These are phyloP conservation scores for Monilinia vaccinii-corymbosi DNA, from an alignment of 2,329 filamentous ascomycete genomes.

Conservation along the genomic window DNA sequence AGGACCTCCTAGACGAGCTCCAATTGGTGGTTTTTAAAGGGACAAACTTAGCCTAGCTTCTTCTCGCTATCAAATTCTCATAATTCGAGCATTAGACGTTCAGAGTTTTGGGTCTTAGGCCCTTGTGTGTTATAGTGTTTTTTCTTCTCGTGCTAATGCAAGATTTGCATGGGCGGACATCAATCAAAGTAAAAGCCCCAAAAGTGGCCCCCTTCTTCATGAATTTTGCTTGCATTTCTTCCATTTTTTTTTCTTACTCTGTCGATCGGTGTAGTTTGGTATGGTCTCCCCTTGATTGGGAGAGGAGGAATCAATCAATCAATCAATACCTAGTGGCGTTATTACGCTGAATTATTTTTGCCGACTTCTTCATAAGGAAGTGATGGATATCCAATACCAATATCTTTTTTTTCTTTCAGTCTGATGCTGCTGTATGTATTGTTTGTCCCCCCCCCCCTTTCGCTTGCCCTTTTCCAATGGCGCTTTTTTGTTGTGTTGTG, in stretches of 20 bases:
- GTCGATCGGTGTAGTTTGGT: background rate
- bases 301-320: background rate
- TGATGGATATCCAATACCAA: constrained; percentile 2
- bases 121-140: background rate
- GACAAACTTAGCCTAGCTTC: background rate
- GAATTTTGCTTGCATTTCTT: background rate
- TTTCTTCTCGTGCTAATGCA: background rate
- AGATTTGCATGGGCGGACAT: background rate
- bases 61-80: constrained; percentile 2
- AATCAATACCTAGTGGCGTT: constrained; percentile 1
- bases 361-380: background rate
- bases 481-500: too few relatives aligned
- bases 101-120: background rate
- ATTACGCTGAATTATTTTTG: background rate
- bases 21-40: constrained; percentile 6
- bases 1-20: constrained; percentile 4
- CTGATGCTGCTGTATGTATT: background rate
- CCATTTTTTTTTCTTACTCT: background rate
- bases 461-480: background rate
- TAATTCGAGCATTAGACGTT: background rate
- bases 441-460: background rate
- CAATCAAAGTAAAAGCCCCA: background rate
- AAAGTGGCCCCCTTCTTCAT: background rate
- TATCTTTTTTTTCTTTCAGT: background rate
- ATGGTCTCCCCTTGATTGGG: constrained; percentile 1